Percentiles rank a stretch among this genome's conserved stretches.
phyloP scores from a whole-genome alignment of 208 protist species.

The Leishmania guyanensis region DNA sequence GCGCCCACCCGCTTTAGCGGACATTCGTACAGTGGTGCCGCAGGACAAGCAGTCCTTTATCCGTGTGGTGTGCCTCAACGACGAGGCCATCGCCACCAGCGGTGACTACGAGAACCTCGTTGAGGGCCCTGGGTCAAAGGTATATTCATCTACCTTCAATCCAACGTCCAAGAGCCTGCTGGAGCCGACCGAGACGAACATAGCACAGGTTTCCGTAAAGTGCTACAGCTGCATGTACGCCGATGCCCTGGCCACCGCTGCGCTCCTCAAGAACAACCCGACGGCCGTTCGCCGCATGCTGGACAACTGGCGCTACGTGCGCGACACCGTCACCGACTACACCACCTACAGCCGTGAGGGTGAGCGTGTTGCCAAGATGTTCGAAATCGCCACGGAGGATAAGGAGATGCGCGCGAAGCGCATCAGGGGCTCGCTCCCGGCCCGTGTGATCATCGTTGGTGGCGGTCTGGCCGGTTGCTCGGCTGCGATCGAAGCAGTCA shows the following conservation, averaged over 20 bases:
- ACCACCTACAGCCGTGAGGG: constrained; percentile 67
- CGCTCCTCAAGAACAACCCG: constrained; percentile 64
- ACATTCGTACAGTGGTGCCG: constrained; percentile 30
- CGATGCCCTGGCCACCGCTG: constrained; percentile 76
- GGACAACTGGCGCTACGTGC: constrained; percentile 59
- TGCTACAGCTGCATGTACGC: constrained; percentile 87
- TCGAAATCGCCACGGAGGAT: constrained; percentile 69
- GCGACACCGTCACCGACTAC: constrained; percentile 62
- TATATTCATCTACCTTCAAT: constrained; percentile 51
- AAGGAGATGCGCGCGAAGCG: constrained; percentile 52
- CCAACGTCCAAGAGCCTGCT: constrained; percentile 38
- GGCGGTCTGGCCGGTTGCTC: constrained; percentile 86
- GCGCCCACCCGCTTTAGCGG: constrained; percentile 47
- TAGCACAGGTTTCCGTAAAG: constrained; percentile 74
- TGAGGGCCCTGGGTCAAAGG: constrained; percentile 40
- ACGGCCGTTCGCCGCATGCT: constrained; percentile 65
- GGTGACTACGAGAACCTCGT: constrained; percentile 76
- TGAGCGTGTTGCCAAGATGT: constrained; percentile 71
- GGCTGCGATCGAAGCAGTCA: constrained; percentile 81
- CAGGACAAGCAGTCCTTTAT: constrained; percentile 46
- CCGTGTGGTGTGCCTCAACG: constrained; percentile 54
- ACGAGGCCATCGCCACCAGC: constrained; percentile 65
- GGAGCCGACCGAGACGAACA: constrained; percentile 40
- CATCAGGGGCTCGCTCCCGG: constrained; percentile 58
- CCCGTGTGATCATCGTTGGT: constrained; percentile 83